phyloP scores from a whole-genome alignment of 2,329 filamentous ascomycete genomes.

The Colletotrichum tropicicola region DNA sequence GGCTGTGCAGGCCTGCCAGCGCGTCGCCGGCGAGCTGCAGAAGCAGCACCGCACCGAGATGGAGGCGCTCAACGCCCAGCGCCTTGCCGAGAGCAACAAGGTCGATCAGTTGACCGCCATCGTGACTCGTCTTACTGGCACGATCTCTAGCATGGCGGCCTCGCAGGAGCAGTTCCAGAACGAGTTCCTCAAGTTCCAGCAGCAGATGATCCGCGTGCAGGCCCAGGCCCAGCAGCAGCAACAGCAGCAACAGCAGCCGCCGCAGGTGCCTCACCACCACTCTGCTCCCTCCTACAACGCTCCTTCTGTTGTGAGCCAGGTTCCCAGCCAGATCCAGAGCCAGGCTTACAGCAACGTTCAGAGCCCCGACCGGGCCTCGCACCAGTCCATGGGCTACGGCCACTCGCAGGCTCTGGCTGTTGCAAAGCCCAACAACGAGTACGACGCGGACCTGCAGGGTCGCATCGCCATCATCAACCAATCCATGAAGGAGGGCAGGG shows the following conservation, averaged over 20 bases:
- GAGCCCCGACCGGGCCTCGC: conserved; percentile 27
- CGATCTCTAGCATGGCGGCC: conserved; percentile 74
- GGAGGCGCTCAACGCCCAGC: conserved; percentile 59
- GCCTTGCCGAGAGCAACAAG: conserved; percentile 65
- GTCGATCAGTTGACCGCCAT: conserved; percentile 77
- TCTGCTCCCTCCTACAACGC: conserved; percentile 21
- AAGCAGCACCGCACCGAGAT: conserved; percentile 63
- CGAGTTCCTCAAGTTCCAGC: conserved; percentile 66
- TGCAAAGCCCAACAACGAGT: conserved; percentile 22
- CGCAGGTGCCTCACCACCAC: conserved; percentile 24
- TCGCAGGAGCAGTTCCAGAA: conserved; percentile 76
- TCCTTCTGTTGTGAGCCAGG: conserved; percentile 25
- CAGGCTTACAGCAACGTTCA: conserved; percentile 35
- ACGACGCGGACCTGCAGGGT: conserved; percentile 61
- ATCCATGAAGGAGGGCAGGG: conserved; percentile 68
- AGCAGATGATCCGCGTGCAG: conserved; percentile 55
- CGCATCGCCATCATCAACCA: conserved; percentile 68
- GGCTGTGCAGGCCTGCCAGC: conserved; percentile 72
- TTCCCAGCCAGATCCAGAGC: conserved; percentile 26
- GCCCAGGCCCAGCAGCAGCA: conserved; percentile 34
- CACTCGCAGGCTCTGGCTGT: conserved; percentile 31
- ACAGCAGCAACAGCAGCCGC: conserved; percentile 26
- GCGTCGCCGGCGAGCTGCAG: conserved; percentile 74
- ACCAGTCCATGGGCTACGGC: conserved; percentile 28
- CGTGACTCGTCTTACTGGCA: conserved; percentile 73